Percentiles rank a stretch among this genome's conserved stretches.
Evolutionary conservation across 2,329 filamentous ascomycete species (phyloP).

Genomic region (Diaporthe velutina): DNA sequence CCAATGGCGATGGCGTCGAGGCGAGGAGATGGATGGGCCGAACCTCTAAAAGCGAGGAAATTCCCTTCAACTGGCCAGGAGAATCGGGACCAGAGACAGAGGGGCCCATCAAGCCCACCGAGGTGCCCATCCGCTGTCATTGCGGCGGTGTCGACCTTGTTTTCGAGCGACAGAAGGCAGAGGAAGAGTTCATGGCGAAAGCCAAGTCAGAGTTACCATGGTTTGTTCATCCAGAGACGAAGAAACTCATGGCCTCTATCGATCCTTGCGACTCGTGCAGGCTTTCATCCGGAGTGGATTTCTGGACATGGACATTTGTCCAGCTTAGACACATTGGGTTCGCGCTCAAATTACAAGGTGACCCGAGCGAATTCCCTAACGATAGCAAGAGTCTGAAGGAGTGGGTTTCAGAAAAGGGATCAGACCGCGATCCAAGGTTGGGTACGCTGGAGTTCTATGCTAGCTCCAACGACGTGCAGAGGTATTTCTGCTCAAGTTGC

Average conservation of each 20-base stretch:
- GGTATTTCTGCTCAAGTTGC: constrained; percentile 63
- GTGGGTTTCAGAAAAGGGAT: constrained; percentile 45
- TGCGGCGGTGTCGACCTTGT: constrained; percentile 60
- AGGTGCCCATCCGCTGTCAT: constrained; percentile 57
- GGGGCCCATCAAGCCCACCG: constrained; percentile 40
- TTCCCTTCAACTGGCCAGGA: constrained; percentile 47
- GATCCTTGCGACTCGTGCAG: constrained; percentile 64
- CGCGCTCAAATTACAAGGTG: constrained; percentile 24
- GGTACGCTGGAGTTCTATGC: constrained; percentile 58
- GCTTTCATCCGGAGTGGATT: constrained; percentile 54
- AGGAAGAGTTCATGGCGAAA: constrained; percentile 45
- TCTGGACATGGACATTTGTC: constrained; percentile 60
- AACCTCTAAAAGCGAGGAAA: constrained; percentile 43
- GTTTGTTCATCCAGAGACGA: constrained; percentile 57
- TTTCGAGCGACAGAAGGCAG: constrained; percentile 49
- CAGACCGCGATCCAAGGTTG: constrained; percentile 50
- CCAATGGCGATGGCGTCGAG: constrained; percentile 48
- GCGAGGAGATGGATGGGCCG: constrained; percentile 46
- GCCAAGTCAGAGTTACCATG: constrained; percentile 52
- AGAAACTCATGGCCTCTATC: constrained; percentile 54
- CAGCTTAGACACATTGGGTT: constrained; percentile 56
- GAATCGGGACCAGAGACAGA: constrained; percentile 36
- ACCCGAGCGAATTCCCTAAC: constrained; percentile 46
- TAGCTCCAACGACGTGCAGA: constrained; percentile 58
- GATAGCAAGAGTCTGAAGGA: constrained; percentile 50